phyloP scores from a whole-genome alignment of 2,329 filamentous ascomycete species.

The Penicillium nordicum region DNA sequence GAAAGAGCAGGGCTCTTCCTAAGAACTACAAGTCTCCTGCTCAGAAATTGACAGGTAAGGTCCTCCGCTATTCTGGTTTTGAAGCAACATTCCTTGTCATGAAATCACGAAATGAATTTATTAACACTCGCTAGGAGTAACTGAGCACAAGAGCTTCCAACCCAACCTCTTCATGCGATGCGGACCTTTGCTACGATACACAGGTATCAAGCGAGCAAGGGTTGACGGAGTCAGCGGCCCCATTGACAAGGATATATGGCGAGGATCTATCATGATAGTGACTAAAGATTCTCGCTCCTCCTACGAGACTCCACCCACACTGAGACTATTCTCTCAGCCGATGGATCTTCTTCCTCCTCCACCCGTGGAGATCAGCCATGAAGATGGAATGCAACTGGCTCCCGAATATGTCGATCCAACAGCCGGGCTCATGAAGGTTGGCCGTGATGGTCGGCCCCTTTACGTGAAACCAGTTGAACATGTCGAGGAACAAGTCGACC shows the following conservation, averaged over 20 bases:
- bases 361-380: slow-evolving; percentile 63
- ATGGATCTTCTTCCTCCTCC: slow-evolving; percentile 78
- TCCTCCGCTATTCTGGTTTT: too few relatives aligned
- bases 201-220: slow-evolving; percentile 65
- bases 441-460: slow-evolving; percentile 77
- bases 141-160: slow-evolving; percentile 64
- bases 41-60: slow-evolving; percentile 34
- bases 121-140: slow-evolving; percentile 42
- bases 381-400: slow-evolving; percentile 58
- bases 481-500: slow-evolving; percentile 70
- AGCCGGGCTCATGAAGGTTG: slow-evolving; percentile 80
- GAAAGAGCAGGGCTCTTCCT: slow-evolving; percentile 46
- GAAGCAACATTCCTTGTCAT: background rate
- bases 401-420: slow-evolving; percentile 84
- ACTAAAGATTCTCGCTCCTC: slow-evolving; percentile 80
- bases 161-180: slow-evolving; percentile 83
- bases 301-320: slow-evolving; percentile 71
- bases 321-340: slow-evolving; percentile 83
- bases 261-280: slow-evolving; percentile 93
- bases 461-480: slow-evolving; percentile 89
- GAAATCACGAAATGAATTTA: background rate
- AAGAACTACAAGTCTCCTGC: slow-evolving; percentile 34
- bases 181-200: slow-evolving; percentile 85
- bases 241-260: slow-evolving; percentile 75
- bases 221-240: slow-evolving; percentile 33